Evolutionary conservation across 2,329 filamentous ascomycete species (phyloP), one percentile per base, ranked within the genome.

Genomic region (Exophiala viscosa): DNA sequence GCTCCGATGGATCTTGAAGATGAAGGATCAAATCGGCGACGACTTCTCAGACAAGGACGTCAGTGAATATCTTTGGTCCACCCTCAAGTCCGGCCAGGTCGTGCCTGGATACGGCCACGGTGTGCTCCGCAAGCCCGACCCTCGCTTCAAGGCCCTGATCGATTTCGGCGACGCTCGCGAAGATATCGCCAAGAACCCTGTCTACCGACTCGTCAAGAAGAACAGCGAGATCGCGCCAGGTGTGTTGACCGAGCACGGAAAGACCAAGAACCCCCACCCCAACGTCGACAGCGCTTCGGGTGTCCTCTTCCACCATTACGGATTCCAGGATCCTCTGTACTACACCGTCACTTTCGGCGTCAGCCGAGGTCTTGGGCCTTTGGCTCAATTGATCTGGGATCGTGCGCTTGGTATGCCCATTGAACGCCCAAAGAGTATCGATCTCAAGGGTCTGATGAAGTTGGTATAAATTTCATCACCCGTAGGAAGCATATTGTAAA

Each of bases 231-330:
- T 99, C 59, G 93, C 93, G 0, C 93, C 93, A 13, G 82, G 83
- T 47, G 93, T 99, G 15, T 79, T 99, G 64, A 93, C 84, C 65
- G 85, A 96, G 76, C 93, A 99, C 69, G 93, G 93, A 72, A 97
- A 96, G 85, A 96, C 90, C 62, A 95, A 95, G 81, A 96, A 96
- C 76, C 90, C 93, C 1, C 95, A 92, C 74, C 93, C 93, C 60
- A 99, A 99, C 70, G 93, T 99, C 57, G 93, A 99, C 73, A 90
- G 87, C 43, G 86, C 84, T 59, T 96, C 90, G 0, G 93, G 93
- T 60, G 91, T 97, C 5, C 80, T 99, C 44, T 97, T 99, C 83
- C 86, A 97, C 74, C 90, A 97, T 77, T 99, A 96, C 70, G 93
- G 92, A 53, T 96, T 99, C 84, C 87, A 88, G 70, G 90, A 97